These are phyloP conservation scores for Arthroderma uncinatum DNA, from an alignment of 2,329 filamentous ascomycete species.

Conservation along the genomic window DNA sequence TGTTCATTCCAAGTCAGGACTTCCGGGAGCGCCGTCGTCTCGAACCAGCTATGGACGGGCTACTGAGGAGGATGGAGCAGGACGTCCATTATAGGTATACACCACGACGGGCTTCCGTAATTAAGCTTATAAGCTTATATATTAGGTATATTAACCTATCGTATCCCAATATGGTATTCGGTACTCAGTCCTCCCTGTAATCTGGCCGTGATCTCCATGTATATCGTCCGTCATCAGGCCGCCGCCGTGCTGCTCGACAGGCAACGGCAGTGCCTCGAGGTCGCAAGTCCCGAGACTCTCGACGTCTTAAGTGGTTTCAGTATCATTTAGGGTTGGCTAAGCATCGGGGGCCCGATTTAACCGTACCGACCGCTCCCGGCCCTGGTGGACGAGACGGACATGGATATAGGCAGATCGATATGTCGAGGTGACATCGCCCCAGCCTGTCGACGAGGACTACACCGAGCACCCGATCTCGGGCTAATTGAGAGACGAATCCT, in stretches of 20 bases:
- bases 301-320: background rate
- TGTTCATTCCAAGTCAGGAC: background rate
- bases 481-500: background rate
- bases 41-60: background rate
- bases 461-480: background rate
- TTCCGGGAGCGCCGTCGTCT: background rate
- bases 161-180: background rate
- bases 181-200: background rate
- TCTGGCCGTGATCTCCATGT: background rate
- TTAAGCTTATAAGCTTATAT: background rate
- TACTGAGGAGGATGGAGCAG: background rate
- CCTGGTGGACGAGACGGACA: background rate
- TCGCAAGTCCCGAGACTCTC: background rate
- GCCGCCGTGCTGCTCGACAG: background rate
- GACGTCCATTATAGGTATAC: background rate
- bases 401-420: background rate
- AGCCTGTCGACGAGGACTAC: background rate
- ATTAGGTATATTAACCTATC: background rate
- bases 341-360: background rate
- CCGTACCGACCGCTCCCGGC: slow-evolving; percentile 1
- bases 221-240: background rate
- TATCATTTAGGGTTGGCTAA: background rate
- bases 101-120: background rate
- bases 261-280: background rate
- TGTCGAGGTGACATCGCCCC: background rate